Evolutionary conservation across 108 stramenopile genomes (phyloP), one percentile per base, ranked within the genome.

Genomic region (Bacterosira constricta): DNA sequence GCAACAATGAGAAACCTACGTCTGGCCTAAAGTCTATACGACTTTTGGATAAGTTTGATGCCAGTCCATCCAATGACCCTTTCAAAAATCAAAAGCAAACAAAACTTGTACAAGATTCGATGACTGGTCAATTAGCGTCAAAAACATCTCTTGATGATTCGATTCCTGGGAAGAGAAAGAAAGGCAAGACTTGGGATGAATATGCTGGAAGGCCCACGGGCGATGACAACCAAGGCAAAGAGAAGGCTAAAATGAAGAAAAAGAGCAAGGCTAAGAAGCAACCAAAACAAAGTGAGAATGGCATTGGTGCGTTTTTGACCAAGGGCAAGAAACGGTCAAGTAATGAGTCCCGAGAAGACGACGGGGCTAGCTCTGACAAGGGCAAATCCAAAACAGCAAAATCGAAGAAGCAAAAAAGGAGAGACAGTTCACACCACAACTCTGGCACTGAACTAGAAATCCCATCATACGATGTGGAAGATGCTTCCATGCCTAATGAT

Each of bases 161-260:
- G 9, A 61, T 11, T 1, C 27, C 15, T 20, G 29, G 13, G 10
- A 35, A n/a, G 1, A 63, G 30, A 32, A 34, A 8, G 34, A 50
- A 35, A 49, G 8, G 9, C 25, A 63, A 63, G 34, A 31, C 32
- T 63, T 69, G 68, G 68, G 57, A 69, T 45, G 56, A 69, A 11
- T 69, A 69, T 44, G 68, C 56, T 36, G 68, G 68, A 44, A 44
- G 68, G 20, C 49, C 46, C 23, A 10, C 42, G 31, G 23, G 63
- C 42, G 20, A 15, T 8, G 39, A 45, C 15, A 36, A 38, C 34
- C 42, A 52, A 36, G 4, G 8, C 20, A 18, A 9, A 10, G 50
- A 45, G 12, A 27, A 12, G 39, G 63, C 12, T 36, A 54, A 45
- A 1, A 34, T 21, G 32, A 36, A 35, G 25, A 64, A 18, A 30